These are phyloP conservation scores for Claviceps quebecensis DNA, from an alignment of 2,329 filamentous ascomycete genomes.

Conservation along the genomic window DNA sequence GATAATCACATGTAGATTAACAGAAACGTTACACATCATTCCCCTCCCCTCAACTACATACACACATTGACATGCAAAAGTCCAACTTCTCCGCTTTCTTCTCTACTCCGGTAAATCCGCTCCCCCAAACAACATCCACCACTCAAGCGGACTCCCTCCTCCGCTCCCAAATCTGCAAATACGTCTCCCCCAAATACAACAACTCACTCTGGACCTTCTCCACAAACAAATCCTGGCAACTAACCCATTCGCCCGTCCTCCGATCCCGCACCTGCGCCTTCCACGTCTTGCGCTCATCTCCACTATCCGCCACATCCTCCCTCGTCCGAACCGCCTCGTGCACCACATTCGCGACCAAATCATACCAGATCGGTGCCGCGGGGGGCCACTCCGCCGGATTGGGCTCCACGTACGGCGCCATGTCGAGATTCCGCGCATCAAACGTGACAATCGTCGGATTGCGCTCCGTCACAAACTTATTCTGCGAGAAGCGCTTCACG, in stretches of 20 bases:
- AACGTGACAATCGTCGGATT: constrained; percentile 99
- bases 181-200: constrained; percentile 83
- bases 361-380: constrained; percentile 81
- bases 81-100: no score
- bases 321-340: constrained; percentile 66
- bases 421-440: constrained; percentile 67
- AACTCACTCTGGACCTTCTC: constrained; percentile 80
- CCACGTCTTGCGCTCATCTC: constrained; percentile 81
- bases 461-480: constrained; percentile 91
- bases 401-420: constrained; percentile 83
- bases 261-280: constrained; percentile 80
- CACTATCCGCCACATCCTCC: constrained; percentile 80
- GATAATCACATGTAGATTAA: no score
- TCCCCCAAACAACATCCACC: not conserved
- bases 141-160: constrained; percentile 31
- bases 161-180: constrained; percentile 92
- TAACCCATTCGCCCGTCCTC: constrained; percentile 74
- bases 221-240: constrained; percentile 87
- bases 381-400: constrained; percentile 56
- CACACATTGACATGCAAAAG: no score
- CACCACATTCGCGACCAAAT: constrained; percentile 88
- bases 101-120: no score
- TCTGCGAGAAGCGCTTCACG: constrained; percentile 90
- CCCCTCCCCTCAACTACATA: no score
- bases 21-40: no score